Conservation (phyloP, 2,329 filamentous ascomycete species). For the Hirsutella rhossiliensis region DNA sequence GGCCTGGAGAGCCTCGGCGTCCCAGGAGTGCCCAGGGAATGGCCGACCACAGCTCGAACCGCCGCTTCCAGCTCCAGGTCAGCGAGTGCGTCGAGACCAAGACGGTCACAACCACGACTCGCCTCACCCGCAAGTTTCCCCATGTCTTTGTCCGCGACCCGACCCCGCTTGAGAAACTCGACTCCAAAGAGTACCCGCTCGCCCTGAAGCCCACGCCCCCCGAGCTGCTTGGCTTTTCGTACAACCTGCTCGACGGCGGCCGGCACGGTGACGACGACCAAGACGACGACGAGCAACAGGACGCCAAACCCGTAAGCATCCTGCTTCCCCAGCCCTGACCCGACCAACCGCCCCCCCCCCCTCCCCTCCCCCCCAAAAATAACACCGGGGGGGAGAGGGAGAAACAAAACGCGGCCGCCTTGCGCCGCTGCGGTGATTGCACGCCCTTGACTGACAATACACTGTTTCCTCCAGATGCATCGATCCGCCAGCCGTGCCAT, state of each 20-base stretch:
- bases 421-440: neutral
- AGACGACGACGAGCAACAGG: conserved; percentile 5
- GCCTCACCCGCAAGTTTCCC: conserved; percentile 73
- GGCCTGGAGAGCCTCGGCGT: conserved; percentile 23
- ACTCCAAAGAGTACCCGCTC: conserved; percentile 82
- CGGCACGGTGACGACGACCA: conserved; percentile 7
- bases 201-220: conserved; percentile 72
- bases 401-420: neutral
- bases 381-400: neutral
- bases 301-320: neutral
- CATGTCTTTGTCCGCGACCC: conserved; percentile 71
- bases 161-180: conserved; percentile 56
- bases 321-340: neutral
- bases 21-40: conserved; percentile 26
- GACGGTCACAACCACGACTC: conserved; percentile 82
- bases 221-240: conserved; percentile 64
- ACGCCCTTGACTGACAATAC: neutral
- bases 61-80: conserved; percentile 41
- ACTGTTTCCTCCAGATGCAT: conserved; percentile 7
- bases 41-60: conserved; percentile 35
- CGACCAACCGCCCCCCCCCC: neutral
- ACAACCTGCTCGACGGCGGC: conserved; percentile 40
- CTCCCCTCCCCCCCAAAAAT: neutral
- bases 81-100: conserved; percentile 57
- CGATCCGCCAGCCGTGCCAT: conserved; percentile 9